Base-by-base conservation (phyloP, 1,139 yeast genomes). In the Diutina siamensis region DNA sequence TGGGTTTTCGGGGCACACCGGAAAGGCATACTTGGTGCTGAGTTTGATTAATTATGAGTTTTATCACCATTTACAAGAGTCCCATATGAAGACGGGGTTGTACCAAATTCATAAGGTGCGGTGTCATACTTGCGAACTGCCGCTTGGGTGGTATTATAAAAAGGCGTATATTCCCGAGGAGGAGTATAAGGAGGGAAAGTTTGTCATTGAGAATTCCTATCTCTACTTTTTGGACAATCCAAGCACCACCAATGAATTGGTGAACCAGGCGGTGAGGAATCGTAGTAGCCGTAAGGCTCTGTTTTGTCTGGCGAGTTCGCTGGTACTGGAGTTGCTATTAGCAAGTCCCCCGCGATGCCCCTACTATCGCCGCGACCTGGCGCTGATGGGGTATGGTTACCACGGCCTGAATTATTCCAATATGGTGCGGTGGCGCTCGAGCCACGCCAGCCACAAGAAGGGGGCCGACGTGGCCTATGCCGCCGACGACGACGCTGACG, bases 111-210 rank as follows among this genome's bases (percentile, higher is more conserved):
- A 76, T 52, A 77, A 77, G 50, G 74, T 85, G 33, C 61, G 61
- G 46, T 86, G 96, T 60, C 74, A 72, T 50, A 85, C 79, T 55
- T 86, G 95, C 59, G 61, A 65, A 45, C 57, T 62, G 3, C 68
- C 68, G 44, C 63, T 86, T 33, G 96, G 95, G 9, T 86, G 96
- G 96, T 75, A 72, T 52, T 87, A 87, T 59, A 68, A 81, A 50
- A 74, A 72, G 54, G 74, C 92, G 12, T 76, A 67, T 50, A 65
- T 68, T 42, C 62, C 64, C 46, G 57, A 66, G 25, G 87, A 86
- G 60, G 65, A 68, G 49, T 86, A 86, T 60, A 86, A 87, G 59
- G 92, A 80, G 57, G 87, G 88, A 45, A 80, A 81, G 58, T 85
- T 66, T 59, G 89, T 85, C 44, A 77, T 86, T 57, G 95, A 85